phyloP scores from a whole-genome alignment of 306 rosid species.

The Medicago arabica region DNA sequence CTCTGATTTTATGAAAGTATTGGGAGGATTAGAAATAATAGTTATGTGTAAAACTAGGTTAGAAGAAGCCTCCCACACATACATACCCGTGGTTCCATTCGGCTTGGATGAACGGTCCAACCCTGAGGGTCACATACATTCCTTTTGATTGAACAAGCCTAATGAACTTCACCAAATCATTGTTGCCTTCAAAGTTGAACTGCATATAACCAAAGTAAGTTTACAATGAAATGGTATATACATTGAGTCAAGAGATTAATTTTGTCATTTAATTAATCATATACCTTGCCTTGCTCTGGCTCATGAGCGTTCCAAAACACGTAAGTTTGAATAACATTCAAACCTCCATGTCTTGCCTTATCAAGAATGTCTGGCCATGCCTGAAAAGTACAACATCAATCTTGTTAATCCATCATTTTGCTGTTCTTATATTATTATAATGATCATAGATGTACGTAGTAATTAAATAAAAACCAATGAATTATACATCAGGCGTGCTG shows the following conservation, averaged over 20 bases:
- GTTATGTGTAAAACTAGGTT: background rate
- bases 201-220: conserved; percentile 6
- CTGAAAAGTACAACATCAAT: conserved; percentile 36
- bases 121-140: conserved; percentile 71
- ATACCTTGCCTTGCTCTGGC: conserved; percentile 74
- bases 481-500: conserved; percentile 66
- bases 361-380: conserved; percentile 78
- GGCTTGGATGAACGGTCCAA: conserved; percentile 96
- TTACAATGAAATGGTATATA: background rate
- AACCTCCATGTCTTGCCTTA: conserved; percentile 79
- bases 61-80: background rate
- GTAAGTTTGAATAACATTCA: conserved; percentile 85
- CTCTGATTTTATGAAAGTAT: conserved; percentile 51
- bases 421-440: background rate
- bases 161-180: conserved; percentile 76
- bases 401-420: background rate
- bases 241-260: background rate
- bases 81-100: conserved; percentile 96
- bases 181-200: conserved; percentile 68
- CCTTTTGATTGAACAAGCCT: conserved; percentile 52
- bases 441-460: background rate
- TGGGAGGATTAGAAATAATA: background rate
- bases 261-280: background rate
- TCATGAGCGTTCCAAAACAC: conserved; percentile 94
- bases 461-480: background rate